Evolutionary conservation across 164 flowering plant species (phyloP), one percentile per base, ranked within the genome.

Genomic region (Magnolia officinalis): DNA sequence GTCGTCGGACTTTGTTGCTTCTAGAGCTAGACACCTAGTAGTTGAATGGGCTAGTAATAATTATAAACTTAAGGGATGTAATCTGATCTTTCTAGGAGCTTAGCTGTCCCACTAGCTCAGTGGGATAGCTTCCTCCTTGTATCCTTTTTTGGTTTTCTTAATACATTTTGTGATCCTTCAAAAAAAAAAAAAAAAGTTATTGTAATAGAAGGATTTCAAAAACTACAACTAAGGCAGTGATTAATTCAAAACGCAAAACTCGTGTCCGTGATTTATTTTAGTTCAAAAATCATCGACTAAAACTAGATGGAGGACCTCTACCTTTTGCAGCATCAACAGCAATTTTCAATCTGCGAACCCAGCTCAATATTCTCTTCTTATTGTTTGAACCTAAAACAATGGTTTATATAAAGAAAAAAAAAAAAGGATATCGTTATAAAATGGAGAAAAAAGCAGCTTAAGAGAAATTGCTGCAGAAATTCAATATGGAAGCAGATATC

Each of bases 251-350:
- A 55, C 13, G 0, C 13, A 37, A 37, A 37, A 37, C 2, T 37
- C 45, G 6, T 37, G 45, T 37, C 45, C 6, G 0, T 37, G 45
- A 37, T 37, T 37, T 37, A 37, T 37, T 37, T 37, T 37, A 55
- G 61, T 55, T 55, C 18, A 8, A 9, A 55, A 55, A 2, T 55
- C 61, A 10, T 16, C 4, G 1, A 55, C 11, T 55, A 16, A 16
- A 55, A 16, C 18, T 55, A 11, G 16, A 55, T 11, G 18, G 61
- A 16, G 67, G n/a, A 14, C 72, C 72, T 7, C 45, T 82, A 90
- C 97, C 97, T 88, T 89, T 93, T 68, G 96, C 98, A 75, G 98
- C 93, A 88, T 93, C 98, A 71, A 91, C 85, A 29, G 98, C 96
- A 76, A 91, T 88, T 85, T 90, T 93, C 77, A 93, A 81, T 80